A percentile compares a stretch with the other conserved stretches of the same genome.
Conservation (phyloP, 2,329 filamentous ascomycete genomes). For the Clonostachys solani region DNA sequence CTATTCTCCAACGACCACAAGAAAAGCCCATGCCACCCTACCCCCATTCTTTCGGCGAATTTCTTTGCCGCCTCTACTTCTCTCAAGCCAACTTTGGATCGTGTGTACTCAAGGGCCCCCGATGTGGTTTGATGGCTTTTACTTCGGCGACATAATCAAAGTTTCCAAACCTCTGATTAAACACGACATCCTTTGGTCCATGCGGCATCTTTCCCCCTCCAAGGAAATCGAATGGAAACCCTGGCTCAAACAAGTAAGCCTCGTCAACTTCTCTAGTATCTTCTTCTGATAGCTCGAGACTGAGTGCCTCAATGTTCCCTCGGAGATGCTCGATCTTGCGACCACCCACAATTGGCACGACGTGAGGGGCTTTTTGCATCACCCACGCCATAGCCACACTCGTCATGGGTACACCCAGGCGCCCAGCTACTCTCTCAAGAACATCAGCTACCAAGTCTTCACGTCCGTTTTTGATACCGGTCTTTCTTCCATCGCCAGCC, state of each 20-base stretch:
- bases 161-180: background rate
- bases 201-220: background rate
- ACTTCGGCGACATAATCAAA: background rate
- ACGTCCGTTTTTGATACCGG: background rate
- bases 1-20: too few species aligned
- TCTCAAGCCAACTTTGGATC: background rate
- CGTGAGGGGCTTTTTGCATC: constrained; percentile 52
- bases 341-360: constrained; percentile 58
- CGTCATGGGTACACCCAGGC: constrained; percentile 2
- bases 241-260: constrained; percentile 46
- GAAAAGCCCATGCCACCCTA: too few species aligned
- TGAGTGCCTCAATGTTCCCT: constrained; percentile 54
- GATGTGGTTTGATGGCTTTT: background rate
- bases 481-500: background rate
- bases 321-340: constrained; percentile 58
- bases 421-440: constrained; percentile 5
- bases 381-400: constrained; percentile 53
- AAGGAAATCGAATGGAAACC: constrained; percentile 39
- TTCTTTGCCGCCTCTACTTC: too few species aligned
- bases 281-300: constrained; percentile 42
- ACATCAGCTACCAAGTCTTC: constrained; percentile 2
- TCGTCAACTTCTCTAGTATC: constrained; percentile 53
- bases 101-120: background rate
- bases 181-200: constrained; percentile 1
- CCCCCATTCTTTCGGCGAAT: too few species aligned